Conservation (phyloP, 2,329 filamentous ascomycete genomes). For the Thielaviopsis musarum region DNA sequence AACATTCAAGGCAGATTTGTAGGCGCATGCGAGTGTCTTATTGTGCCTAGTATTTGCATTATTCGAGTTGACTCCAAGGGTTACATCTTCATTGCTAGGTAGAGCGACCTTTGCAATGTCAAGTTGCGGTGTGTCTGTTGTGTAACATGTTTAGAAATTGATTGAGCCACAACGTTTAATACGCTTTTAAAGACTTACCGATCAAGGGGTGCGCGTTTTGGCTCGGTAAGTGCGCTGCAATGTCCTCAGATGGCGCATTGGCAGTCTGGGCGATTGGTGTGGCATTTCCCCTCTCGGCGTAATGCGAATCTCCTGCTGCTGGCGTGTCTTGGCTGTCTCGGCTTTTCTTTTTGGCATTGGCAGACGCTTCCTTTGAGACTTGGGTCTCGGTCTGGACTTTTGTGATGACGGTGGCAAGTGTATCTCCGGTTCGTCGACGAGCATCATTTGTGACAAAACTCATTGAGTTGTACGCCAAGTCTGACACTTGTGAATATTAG, state of each 20-base stretch:
- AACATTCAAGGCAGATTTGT: neutral
- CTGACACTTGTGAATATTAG: constrained; percentile 25
- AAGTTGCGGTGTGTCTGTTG: constrained; percentile 6
- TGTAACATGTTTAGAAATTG: neutral
- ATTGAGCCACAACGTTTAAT: neutral
- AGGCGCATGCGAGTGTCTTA: neutral
- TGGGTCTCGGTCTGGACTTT: neutral
- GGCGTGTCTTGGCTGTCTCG: neutral
- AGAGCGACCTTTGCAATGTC: neutral
- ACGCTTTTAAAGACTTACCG: neutral
- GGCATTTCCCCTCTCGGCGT: neutral
- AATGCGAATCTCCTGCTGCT: neutral
- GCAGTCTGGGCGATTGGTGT: neutral
- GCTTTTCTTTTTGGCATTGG: neutral
- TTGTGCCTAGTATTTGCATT: neutral
- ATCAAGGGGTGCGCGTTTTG: neutral
- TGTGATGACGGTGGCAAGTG: neutral
- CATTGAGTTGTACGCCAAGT: constrained; percentile 37
- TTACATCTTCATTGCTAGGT: neutral
- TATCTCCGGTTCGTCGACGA: neutral
- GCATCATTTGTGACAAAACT: constrained; percentile 21
- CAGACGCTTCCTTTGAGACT: neutral
- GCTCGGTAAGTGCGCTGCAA: neutral
- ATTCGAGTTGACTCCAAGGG: neutral
- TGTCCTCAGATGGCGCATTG: neutral